A percentile compares a stretch with the other conserved stretches of the same genome.
Conservation (phyloP, 148 eudicot genomes). For the Pharnaceum exiguum region DNA sequence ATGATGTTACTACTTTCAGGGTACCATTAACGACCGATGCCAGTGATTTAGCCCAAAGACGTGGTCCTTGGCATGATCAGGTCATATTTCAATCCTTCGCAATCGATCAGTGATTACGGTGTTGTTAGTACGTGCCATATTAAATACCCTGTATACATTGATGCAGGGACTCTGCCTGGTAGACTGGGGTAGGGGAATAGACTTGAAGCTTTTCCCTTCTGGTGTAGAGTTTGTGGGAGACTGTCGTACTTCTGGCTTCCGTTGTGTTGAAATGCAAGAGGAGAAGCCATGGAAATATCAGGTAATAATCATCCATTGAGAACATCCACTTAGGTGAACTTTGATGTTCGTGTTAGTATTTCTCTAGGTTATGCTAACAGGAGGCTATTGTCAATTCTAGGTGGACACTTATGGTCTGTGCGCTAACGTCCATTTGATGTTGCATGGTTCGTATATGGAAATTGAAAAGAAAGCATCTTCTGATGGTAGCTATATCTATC, state of each 20-base stretch:
- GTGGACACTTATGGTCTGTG: constrained; percentile 90
- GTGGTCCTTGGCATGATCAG: constrained; percentile 92
- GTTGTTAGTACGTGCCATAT: background rate
- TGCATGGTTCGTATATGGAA: constrained; percentile 78
- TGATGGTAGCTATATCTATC: constrained; percentile 44
- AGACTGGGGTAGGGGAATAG: constrained; percentile 99
- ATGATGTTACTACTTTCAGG: constrained; percentile 36
- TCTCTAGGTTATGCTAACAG: background rate
- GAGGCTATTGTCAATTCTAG: constrained; percentile 26
- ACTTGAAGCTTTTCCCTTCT: constrained; percentile 59
- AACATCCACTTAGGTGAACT: background rate
- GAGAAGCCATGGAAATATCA: constrained; percentile 82
- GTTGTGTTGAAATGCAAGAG: constrained; percentile 93
- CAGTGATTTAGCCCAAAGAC: constrained; percentile 41
- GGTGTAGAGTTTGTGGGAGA: constrained; percentile 61
- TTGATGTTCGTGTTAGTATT: background rate
- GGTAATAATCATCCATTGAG: constrained; percentile 25
- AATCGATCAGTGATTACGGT: background rate
- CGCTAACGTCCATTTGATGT: constrained; percentile 88
- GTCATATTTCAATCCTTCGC: constrained; percentile 24
- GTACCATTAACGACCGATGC: constrained; percentile 55
- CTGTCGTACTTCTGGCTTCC: constrained; percentile 84
- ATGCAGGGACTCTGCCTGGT: constrained; percentile 92
- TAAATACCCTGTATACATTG: constrained; percentile 7
- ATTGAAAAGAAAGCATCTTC: constrained; percentile 53